Base-by-base conservation (phyloP, 148 eudicot species). In the Nepenthes gracilis region DNA sequence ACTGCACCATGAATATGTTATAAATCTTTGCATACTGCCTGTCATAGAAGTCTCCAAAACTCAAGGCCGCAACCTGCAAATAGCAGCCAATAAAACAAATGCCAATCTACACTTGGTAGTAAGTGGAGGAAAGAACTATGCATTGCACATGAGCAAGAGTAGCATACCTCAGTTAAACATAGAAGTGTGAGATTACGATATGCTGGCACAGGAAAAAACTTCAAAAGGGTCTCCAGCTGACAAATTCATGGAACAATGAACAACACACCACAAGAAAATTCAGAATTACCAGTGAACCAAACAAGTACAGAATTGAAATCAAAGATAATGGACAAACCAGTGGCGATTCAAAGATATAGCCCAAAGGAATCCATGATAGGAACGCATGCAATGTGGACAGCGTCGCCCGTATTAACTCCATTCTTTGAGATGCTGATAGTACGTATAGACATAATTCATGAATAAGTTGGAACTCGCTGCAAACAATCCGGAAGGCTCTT, bases 291-390 rank as follows among this genome's bases (percentile, higher is more conserved):
- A 12, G 9, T 1, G 33, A 45, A 57, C 2, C 23, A 12, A 43
- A 37, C 33, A 12, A n/a, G 2, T 2, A 2, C 14, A 52, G 1
- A 52, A 52, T 52, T 10, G 32, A 52, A 52, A 23, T 12, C 47
- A 10, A 43, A 33, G 34, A 51, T 9, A 55, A 5, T 63, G 61
- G 40, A 77, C 96, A 60, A 47, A 93, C 99, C 99, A 93, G 84
- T 57, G 95, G 87, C 43, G 99, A 93, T 72, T 93, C 97, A 71
- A 93, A 93, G 58, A 93, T 93, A 75, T 93, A 93, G 60, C 99
- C 99, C 75, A 93, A 70, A 40, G 99, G 99, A 79, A 93, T 89
- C 97, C 99, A 93, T 7, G 99, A 93, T 53, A 93, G 85, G 63
- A 93, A 93, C 12, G 97, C 99, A 77, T 93, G 99, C 73, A 93